Evolutionary conservation across 768 basidiomycete genomes (phyloP), one percentile per base, ranked within the genome.

Genomic region (Mycena maculata): DNA sequence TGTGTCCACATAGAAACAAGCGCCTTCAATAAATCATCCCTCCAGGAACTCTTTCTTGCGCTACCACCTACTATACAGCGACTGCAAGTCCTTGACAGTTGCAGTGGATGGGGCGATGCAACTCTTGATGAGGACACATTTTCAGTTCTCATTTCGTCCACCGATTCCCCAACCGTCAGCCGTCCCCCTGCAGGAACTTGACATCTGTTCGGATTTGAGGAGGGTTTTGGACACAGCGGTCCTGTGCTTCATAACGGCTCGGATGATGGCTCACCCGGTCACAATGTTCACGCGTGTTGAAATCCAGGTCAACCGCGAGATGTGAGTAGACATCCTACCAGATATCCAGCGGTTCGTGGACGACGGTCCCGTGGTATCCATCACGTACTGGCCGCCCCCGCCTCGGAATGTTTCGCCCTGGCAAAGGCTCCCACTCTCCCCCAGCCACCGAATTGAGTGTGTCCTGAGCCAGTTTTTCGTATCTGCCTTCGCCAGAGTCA

Each of bases 201-300:
- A 20, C n/a, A 54, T 65, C 30, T 65, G 57, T 27, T 41, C 27
- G 6, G 27, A 23, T 9, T n/a, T n/a, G n/a, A 5, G 22, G 22
- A n/a, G n/a, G n/a, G 6, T 65, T 0, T 52, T 50, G 23, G 64
- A 65, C 64, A 33, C 45, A 23, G 56, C 64, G 4, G 12, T 65
- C 5, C 18, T 53, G 12, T 13, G 23, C 33, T 60, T 65, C 50
- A 38, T 65, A 12, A 30, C 9, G 16, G 13, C 23, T 1, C 13
- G 64, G 42, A 44, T 30, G 25, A 13, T 25, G 8, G 6, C 13
- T 6, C 6, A 13, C 33, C 8, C 8, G 23, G 8, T 23, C 25
- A 20, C 30, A 3, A n/a, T n/a, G 47, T 48, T 50, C 15, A 16
- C 13, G 59, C 59, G 47, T 5, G 16, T 60, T 2, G 36, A 60